Conservation (phyloP, 768 basidiomycete species). For the Multifurca ochricompacta region DNA sequence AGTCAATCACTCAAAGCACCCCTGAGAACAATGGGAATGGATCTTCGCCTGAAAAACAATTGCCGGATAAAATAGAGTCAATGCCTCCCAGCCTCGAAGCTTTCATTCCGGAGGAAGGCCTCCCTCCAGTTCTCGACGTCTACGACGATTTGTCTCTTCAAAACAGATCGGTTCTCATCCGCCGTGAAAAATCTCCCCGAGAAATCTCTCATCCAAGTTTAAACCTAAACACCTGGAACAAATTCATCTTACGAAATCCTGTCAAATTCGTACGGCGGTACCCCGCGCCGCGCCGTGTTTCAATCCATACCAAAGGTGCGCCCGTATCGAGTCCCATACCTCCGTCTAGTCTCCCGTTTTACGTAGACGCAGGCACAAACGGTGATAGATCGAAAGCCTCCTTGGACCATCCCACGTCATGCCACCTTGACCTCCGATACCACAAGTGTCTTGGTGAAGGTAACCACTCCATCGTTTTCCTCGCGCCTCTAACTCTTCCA, state of each 20-base stretch:
- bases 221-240: no score
- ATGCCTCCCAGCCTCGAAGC: background rate
- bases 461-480: slow-evolving; percentile 45
- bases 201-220: no score
- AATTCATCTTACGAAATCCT: background rate
- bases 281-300: no score
- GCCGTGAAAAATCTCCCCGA: no score
- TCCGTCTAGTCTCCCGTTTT: no score
- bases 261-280: slow-evolving; percentile 2
- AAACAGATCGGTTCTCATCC: no score
- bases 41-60: no score
- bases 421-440: slow-evolving; percentile 37
- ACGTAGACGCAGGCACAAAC: background rate
- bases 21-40: no score
- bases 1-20: no score
- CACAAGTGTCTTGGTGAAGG: slow-evolving; percentile 35
- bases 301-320: background rate
- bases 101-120: background rate
- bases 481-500: slow-evolving; percentile 47
- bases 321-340: no score
- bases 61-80: no score
- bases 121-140: slow-evolving; percentile 3
- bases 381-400: background rate
- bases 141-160: background rate
- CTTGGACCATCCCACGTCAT: background rate